Evolutionary conservation across 192 early-diverging fungal genomes (phyloP).

Genomic region (Coemansia sp.): DNA sequence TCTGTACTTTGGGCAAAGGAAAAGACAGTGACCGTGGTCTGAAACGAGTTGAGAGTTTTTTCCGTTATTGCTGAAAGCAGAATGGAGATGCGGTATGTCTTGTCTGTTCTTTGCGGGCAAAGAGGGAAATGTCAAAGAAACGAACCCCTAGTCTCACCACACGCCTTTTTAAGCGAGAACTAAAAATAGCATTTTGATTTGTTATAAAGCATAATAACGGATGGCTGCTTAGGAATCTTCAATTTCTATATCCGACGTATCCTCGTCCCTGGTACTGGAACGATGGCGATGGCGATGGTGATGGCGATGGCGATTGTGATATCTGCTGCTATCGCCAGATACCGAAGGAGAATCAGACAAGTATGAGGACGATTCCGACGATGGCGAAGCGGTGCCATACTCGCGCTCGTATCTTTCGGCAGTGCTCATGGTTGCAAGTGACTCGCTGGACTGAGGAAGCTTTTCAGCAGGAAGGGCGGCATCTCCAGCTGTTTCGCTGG

Average conservation of each 20-base stretch:
- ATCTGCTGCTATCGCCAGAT: neutral
- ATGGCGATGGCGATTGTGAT: neutral
- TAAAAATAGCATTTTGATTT: too few species aligned
- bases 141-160: too few species aligned
- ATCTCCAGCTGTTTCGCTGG: neutral
- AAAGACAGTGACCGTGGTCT: too few species aligned
- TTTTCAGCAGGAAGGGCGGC: slow-evolving; percentile 13
- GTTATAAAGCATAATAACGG: too few species aligned
- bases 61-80: too few species aligned
- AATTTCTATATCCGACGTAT: slow-evolving; percentile 38
- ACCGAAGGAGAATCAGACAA: neutral
- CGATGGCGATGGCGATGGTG: neutral
- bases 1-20: too few species aligned
- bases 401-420: neutral
- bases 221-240: slow-evolving; percentile 33
- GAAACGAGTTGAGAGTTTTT: too few species aligned
- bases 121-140: too few species aligned
- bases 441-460: neutral
- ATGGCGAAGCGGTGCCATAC: neutral
- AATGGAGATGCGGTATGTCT: too few species aligned
- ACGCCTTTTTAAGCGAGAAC: too few species aligned
- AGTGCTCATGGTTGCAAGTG: neutral
- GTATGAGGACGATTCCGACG: neutral
- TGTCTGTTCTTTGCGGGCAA: too few species aligned
- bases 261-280: neutral